These are phyloP conservation scores for Corymbia citriodora DNA, from an alignment of 441 rosid species.

Conservation along the genomic window DNA sequence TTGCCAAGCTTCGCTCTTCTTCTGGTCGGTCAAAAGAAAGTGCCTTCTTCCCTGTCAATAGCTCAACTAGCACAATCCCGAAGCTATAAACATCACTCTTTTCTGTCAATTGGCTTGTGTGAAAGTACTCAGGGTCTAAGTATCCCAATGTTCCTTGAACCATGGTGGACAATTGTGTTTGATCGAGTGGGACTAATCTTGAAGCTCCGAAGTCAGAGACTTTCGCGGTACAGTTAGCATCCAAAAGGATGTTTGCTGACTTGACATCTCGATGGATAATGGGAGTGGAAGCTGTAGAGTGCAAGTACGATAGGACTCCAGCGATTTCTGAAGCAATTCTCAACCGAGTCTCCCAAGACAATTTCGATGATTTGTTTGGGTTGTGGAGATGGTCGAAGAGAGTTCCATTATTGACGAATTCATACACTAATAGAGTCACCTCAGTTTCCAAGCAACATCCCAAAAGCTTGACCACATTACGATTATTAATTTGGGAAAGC, in stretches of 20 bases:
- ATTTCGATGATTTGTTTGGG: background rate
- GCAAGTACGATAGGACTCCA: slow-evolving; percentile 1
- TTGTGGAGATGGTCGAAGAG: background rate
- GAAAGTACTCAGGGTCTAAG: slow-evolving; percentile 33
- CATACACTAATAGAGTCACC: background rate
- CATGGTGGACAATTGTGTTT: slow-evolving; percentile 8
- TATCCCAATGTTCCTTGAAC: slow-evolving; percentile 28
- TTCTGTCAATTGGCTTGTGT: slow-evolving; percentile 17
- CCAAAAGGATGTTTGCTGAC: slow-evolving; percentile 25
- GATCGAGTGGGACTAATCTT: slow-evolving; percentile 20
- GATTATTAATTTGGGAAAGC: background rate
- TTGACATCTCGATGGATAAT: slow-evolving; percentile 27
- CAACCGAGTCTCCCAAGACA: slow-evolving; percentile 20
- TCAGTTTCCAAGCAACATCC: background rate
- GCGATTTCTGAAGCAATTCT: background rate
- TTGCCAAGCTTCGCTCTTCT: slow-evolving; percentile 20
- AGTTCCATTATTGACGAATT: background rate
- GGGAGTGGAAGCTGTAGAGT: slow-evolving; percentile 1
- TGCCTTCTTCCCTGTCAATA: slow-evolving; percentile 25
- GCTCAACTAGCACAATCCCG: slow-evolving; percentile 20
- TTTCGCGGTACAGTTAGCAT: slow-evolving; percentile 18
- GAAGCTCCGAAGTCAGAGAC: slow-evolving; percentile 31
- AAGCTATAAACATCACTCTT: slow-evolving; percentile 10
- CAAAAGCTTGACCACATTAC: background rate
- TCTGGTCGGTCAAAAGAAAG: slow-evolving; percentile 25